Conservation (phyloP, 768 basidiomycete species). For the Gelatoporia subvermispora region DNA sequence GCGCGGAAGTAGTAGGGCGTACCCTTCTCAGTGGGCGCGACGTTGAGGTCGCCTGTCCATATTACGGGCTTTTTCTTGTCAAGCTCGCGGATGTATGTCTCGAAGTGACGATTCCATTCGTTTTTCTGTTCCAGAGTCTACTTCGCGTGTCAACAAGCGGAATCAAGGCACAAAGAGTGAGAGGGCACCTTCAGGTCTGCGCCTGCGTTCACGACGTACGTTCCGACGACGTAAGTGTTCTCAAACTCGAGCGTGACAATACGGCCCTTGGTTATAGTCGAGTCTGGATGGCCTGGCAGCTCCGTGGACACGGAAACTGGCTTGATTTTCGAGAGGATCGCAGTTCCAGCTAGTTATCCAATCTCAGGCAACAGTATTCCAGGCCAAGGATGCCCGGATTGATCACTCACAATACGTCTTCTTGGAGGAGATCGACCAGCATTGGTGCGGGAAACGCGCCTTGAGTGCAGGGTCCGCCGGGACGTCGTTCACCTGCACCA, state of each 20-base stretch:
- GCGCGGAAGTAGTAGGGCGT: constrained; percentile 1
- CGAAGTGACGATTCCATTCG: constrained; percentile 76
- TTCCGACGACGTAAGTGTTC: constrained; percentile 63
- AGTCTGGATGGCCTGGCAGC: constrained; percentile 73
- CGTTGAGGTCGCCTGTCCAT: constrained; percentile 86
- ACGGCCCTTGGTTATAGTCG: constrained; percentile 62
- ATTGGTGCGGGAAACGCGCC: constrained; percentile 60
- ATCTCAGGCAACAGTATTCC: background rate
- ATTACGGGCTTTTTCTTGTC: constrained; percentile 81
- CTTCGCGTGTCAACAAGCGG: background rate
- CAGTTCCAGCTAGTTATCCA: constrained; percentile 62
- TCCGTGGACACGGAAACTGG: constrained; percentile 60
- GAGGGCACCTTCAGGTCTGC: constrained; percentile 53
- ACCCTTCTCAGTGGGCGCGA: constrained; percentile 77
- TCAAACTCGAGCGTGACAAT: constrained; percentile 81
- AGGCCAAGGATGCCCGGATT: background rate
- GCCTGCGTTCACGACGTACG: constrained; percentile 86
- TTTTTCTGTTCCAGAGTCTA: constrained; percentile 77
- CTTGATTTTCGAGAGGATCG: constrained; percentile 72
- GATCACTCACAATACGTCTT: constrained; percentile 66
- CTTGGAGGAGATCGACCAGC: constrained; percentile 74
- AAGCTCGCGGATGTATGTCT: constrained; percentile 62
- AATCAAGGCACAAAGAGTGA: background rate
- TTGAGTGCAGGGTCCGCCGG: constrained; percentile 57
- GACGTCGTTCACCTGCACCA: constrained; percentile 59